phyloP scores from a whole-genome alignment of 2,329 filamentous ascomycete genomes.

The Dactylonectria estremocensis region DNA sequence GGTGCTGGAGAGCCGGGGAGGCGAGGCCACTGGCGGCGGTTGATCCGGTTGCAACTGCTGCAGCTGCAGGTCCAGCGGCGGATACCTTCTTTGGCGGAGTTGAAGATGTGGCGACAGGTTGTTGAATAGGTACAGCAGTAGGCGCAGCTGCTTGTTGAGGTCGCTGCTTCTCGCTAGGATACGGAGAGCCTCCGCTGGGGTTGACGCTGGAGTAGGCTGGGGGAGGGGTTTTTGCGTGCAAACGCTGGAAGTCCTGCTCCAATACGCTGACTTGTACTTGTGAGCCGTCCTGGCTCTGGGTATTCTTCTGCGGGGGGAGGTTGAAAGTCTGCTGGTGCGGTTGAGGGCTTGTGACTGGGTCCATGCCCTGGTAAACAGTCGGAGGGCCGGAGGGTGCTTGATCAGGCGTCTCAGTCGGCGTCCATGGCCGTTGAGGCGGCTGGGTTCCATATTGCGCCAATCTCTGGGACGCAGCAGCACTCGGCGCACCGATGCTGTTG shows the following conservation, averaged over 20 bases:
- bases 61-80: conserved; percentile 34
- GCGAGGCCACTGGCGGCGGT: conserved; percentile 53
- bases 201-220: conserved; percentile 94
- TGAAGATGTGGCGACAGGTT: conserved; percentile 39
- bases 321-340: conserved; percentile 53
- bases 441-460: conserved; percentile 79
- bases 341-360: conserved; percentile 73
- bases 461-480: conserved; percentile 85
- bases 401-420: conserved; percentile 91
- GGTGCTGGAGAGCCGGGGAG: conserved; percentile 68
- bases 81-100: conserved; percentile 51
- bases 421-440: conserved; percentile 81
- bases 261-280: conserved; percentile 77
- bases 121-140: conserved; percentile 48
- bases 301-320: conserved; percentile 59
- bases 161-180: conserved; percentile 85
- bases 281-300: conserved; percentile 50
- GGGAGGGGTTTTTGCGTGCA: conserved; percentile 88
- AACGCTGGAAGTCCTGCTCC: conserved; percentile 87
- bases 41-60: conserved; percentile 43
- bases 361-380: conserved; percentile 90
- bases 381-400: conserved; percentile 91
- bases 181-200: conserved; percentile 68
- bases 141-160: conserved; percentile 54
- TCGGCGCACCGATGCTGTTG: conserved; percentile 79